Conservation (phyloP, 108 stramenopile genomes). For the Stephanodiscus minutulus region DNA sequence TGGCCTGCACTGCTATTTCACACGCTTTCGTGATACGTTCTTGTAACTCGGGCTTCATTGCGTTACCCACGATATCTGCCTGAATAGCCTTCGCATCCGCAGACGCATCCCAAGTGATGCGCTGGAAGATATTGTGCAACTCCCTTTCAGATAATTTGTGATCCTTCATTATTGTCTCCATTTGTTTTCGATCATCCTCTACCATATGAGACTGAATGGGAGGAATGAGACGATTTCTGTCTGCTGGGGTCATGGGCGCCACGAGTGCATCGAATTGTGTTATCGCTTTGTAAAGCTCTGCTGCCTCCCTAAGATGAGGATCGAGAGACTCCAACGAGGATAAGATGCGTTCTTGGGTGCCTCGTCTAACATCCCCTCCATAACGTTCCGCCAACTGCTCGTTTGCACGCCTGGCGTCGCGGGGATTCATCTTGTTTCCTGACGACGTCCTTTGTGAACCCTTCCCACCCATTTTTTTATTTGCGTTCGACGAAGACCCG, state of each 20-base stretch:
- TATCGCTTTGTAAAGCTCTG: slow-evolving; percentile 57
- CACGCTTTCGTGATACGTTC: slow-evolving; percentile 57
- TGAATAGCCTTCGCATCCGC: slow-evolving; percentile 75
- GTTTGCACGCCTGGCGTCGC: slow-evolving; percentile 26
- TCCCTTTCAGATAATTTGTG: slow-evolving; percentile 48
- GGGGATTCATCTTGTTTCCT: slow-evolving; percentile 33
- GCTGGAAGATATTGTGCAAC: slow-evolving; percentile 68
- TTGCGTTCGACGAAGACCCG: not conserved
- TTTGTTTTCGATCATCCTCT: slow-evolving; percentile 41
- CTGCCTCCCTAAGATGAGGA: slow-evolving; percentile 53
- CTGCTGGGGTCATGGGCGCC: slow-evolving; percentile 43
- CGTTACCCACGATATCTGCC: slow-evolving; percentile 54
- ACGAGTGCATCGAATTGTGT: slow-evolving; percentile 56
- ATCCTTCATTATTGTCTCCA: slow-evolving; percentile 47
- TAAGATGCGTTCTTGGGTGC: slow-evolving; percentile 64
- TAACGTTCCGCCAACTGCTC: slow-evolving; percentile 44
- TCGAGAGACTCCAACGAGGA: slow-evolving; percentile 36
- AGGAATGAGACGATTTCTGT: slow-evolving; percentile 46
- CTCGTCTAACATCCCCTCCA: slow-evolving; percentile 60
- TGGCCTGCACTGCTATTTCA: slow-evolving; percentile 49
- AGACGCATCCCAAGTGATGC: slow-evolving; percentile 75
- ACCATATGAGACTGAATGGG: slow-evolving; percentile 48
- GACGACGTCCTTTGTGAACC: slow-evolving; percentile 4
- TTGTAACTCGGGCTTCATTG: slow-evolving; percentile 59
- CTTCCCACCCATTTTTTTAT: slow-evolving; percentile 8